These are phyloP conservation scores for Apiospora marii DNA, from an alignment of 2,329 filamentous ascomycete species.

Conservation along the genomic window DNA sequence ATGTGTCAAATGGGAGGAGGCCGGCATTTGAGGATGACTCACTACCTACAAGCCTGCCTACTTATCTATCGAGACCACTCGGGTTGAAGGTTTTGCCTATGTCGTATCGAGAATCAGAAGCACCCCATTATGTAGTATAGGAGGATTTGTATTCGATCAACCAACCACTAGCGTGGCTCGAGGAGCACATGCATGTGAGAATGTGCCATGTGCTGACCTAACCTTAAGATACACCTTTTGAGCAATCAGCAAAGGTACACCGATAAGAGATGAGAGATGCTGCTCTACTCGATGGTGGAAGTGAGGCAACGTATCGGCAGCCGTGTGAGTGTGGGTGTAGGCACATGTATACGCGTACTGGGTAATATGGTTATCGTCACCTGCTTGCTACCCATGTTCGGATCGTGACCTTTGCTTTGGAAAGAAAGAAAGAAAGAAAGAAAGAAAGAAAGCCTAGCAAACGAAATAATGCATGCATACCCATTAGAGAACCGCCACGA, in stretches of 20 bases:
- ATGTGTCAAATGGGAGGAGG: background rate
- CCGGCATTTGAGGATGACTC: background rate
- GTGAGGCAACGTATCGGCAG: background rate
- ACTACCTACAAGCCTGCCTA: background rate
- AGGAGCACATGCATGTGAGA: constrained; percentile 11
- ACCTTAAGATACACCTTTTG: background rate
- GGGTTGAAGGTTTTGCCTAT: background rate
- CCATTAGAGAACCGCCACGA: background rate
- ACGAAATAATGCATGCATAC: background rate
- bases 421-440: background rate
- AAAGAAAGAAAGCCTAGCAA: background rate
- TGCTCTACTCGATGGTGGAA: background rate
- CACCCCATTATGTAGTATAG: background rate
- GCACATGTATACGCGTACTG: no score
- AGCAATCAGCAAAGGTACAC: background rate
- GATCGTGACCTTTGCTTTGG: background rate
- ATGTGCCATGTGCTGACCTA: constrained; percentile 18
- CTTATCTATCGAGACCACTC: background rate
- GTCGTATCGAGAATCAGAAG: background rate
- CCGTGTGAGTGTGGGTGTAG: background rate
- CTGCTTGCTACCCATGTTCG: background rate
- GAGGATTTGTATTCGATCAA: background rate
- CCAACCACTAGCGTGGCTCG: background rate
- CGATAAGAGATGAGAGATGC: background rate
- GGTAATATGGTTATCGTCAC: background rate